Base-by-base conservation (phyloP, 2,329 filamentous ascomycete genomes). In the Microdochium nivale region DNA sequence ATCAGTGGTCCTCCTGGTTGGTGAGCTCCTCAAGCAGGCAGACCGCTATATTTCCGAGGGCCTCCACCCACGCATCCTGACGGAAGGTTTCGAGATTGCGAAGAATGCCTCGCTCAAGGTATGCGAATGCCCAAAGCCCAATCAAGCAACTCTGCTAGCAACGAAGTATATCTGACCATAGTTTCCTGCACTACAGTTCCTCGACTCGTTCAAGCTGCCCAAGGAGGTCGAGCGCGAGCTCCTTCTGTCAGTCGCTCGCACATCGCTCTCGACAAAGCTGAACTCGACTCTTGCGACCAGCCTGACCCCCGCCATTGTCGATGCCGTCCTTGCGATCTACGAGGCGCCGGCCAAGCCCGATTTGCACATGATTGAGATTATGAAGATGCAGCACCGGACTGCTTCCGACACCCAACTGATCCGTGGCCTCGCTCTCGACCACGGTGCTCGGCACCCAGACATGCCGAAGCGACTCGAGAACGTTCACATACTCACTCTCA, bases 301-400 rank as follows among this genome's bases (percentile, higher is more conserved):
- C 68, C 84, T 99, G 55, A 97, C 91, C 0, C 90, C 94, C 53
- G 88, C 90, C 62, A 96, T 99, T 64, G 94, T 97, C 64, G 94
- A 99, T 67, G 88, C 94, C 54, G 94, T 99, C 48, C 84, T 99
- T 52, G 83, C 94, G 58, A 99, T 99, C 68, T 91, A 96, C 76
- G 81, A 90, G 68, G 77, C 88, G 19, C 89, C 89, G 25, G 84
- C 83, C 56, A 97, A 97, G 76, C 95, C 95, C 52, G 94, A 99
- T 72, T 73, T 99, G 65, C 92, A 97, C 77, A 99, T 99, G 94
- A 81, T 99, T 59, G 94, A 99, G 73, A 97, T 99, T 63, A 99
- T 99, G 94, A 97, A 95, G 70, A 97, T 99, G 92, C 94, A 99
- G 75, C 94, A 99, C 76, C 88, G 92, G 61, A 90, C 89, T 50